Percentiles rank a stretch among this genome's conserved stretches.
Conservation (phyloP, 495 filamentous ascomycete species). For the Hypoxylon lienhwacheense region DNA sequence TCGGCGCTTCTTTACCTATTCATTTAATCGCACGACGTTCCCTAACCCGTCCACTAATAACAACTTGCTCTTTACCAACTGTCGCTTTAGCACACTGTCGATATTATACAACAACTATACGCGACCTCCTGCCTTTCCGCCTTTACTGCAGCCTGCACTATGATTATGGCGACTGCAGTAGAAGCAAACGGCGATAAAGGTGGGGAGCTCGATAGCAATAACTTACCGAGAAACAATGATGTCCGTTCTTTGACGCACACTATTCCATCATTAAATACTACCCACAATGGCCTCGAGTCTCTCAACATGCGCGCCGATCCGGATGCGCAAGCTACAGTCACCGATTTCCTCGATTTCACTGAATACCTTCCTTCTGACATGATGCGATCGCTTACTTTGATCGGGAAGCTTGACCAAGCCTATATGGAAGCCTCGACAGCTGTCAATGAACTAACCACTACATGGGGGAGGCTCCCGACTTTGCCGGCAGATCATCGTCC, state of each 20-base stretch:
- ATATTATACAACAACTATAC: neutral
- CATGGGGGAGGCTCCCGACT: conserved; percentile 71
- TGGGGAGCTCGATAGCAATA: conserved; percentile 40
- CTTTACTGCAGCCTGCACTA: neutral
- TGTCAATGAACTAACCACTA: conserved; percentile 72
- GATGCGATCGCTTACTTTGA: conserved; percentile 83
- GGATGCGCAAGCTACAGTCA: conserved; percentile 90
- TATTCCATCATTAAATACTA: conserved; percentile 34
- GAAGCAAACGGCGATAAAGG: conserved; percentile 31
- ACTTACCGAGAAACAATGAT: conserved; percentile 46
- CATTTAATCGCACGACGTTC: neutral
- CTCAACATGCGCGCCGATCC: conserved; percentile 65
- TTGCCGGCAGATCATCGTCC: conserved; percentile 54
- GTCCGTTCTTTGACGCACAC: conserved; percentile 31
- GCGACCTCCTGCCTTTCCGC: neutral
- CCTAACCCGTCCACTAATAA: neutral
- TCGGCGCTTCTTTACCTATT: neutral
- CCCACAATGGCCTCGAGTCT: conserved; percentile 38
- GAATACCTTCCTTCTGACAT: conserved; percentile 96
- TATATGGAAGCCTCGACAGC: conserved; percentile 65
- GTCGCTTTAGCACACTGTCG: neutral
- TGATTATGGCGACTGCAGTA: conserved; percentile 30
- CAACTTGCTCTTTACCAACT: neutral
- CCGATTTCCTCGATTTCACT: conserved; percentile 94
- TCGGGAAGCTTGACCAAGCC: conserved; percentile 75